phyloP scores from a whole-genome alignment of 129 eudicot species.

The Chrysanthemum lavandulifolium region DNA sequence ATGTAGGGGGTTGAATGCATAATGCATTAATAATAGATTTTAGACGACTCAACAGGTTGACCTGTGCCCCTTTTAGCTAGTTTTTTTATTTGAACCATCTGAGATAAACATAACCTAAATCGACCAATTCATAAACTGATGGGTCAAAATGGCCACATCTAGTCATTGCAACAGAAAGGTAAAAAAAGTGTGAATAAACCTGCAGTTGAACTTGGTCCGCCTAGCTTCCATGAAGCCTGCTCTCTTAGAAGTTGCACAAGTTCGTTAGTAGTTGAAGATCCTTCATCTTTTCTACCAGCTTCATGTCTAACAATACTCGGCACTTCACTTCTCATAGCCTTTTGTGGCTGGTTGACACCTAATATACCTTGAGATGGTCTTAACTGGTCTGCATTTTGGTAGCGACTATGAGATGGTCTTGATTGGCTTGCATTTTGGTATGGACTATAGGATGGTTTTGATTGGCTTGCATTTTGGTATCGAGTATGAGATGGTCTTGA shows the following conservation, averaged over 20 bases:
- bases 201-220: slow-evolving; percentile 26
- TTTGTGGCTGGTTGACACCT: slow-evolving; percentile 33
- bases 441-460: slow-evolving; percentile 22
- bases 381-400: slow-evolving; percentile 34
- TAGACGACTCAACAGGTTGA: neutral
- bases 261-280: slow-evolving; percentile 57
- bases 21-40: neutral
- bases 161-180: neutral
- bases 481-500: slow-evolving; percentile 21
- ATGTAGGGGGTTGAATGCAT: neutral
- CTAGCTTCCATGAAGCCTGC: slow-evolving; percentile 55
- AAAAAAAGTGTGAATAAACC: slow-evolving; percentile 27
- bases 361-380: slow-evolving; percentile 12
- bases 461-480: slow-evolving; percentile 30
- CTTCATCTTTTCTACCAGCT: slow-evolving; percentile 26
- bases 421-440: slow-evolving; percentile 34
- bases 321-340: slow-evolving; percentile 33
- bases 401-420: slow-evolving; percentile 35
- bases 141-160: neutral
- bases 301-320: slow-evolving; percentile 31
- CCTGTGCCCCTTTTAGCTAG: neutral
- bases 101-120: neutral
- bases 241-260: slow-evolving; percentile 69
- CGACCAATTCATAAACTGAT: neutral
- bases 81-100: neutral